These are phyloP conservation scores for Colletotrichum sojae DNA, from an alignment of 2,329 filamentous ascomycete genomes.

Conservation along the genomic window DNA sequence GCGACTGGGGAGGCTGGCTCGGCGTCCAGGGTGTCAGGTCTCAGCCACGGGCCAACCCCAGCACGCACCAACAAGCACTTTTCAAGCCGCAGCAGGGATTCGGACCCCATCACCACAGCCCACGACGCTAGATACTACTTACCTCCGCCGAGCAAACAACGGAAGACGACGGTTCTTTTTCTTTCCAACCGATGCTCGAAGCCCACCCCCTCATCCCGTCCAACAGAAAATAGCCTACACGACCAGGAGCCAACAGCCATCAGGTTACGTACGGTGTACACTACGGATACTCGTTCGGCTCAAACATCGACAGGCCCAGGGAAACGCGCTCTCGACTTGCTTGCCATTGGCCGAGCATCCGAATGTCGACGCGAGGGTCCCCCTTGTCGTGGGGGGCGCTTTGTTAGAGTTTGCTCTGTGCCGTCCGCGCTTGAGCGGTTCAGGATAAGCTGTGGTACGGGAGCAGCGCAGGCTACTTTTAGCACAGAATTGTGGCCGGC, in stretches of 20 bases:
- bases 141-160: neutral
- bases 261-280: too few species aligned
- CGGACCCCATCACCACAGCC: conserved; percentile 18
- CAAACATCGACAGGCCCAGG: neutral
- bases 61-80: conserved; percentile 8
- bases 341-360: conserved; percentile 7
- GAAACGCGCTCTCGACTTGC: neutral
- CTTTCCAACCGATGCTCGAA: neutral
- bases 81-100: conserved; percentile 35
- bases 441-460: conserved; percentile 19
- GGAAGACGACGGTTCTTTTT: neutral
- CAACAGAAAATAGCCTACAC: neutral
- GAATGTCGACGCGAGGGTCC: conserved; percentile 1
- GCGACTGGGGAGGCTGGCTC: conserved; percentile 22
- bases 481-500: conserved; percentile 1
- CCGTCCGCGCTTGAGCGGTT: conserved; percentile 21
- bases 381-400: conserved; percentile 19
- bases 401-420: conserved; percentile 26
- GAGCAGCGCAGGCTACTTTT: conserved; percentile 28
- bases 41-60: conserved; percentile 31
- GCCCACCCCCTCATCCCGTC: conserved; percentile 18
- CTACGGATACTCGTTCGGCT: neutral
- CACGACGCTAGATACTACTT: conserved; percentile 15
- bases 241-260: conserved; percentile 5
- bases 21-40: conserved; percentile 29